Evolutionary conservation across 2,329 filamentous ascomycete species (phyloP).

Genomic region (Colletotrichum spaethianum): DNA sequence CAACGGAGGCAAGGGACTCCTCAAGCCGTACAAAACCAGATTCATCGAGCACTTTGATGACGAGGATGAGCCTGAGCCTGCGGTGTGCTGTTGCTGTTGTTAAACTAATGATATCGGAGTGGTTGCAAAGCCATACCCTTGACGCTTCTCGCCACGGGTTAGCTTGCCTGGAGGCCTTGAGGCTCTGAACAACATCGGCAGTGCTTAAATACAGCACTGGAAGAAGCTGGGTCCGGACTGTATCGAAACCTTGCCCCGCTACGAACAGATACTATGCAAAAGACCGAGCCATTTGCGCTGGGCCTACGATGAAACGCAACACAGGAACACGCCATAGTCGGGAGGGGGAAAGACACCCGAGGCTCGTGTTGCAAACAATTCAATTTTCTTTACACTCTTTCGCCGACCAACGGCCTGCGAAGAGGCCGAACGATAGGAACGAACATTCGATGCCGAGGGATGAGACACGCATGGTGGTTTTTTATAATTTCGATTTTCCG

Average conservation of each 20-base stretch:
- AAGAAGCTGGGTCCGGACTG: neutral
- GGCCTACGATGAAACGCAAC: neutral
- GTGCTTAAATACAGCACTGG: neutral
- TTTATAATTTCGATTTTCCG: conserved; percentile 13
- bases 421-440: conserved; percentile 6
- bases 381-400: conserved; percentile 19
- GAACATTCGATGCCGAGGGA: conserved; percentile 35
- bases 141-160: neutral
- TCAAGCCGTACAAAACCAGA: neutral
- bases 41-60: conserved; percentile 2
- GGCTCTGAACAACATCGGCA: neutral
- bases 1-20: neutral
- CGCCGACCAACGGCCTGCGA: neutral
- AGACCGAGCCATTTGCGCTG: neutral
- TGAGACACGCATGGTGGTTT: conserved; percentile 43
- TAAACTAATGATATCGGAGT: neutral
- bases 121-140: neutral
- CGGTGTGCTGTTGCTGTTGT: neutral
- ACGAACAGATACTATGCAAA: neutral
- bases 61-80: neutral
- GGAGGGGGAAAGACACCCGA: neutral
- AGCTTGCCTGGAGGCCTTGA: neutral
- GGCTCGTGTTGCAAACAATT: neutral
- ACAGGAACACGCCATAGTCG: neutral
- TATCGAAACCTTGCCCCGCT: neutral